These are phyloP conservation scores for Colletotrichum eremochloae DNA, from an alignment of 2,329 filamentous ascomycete species.

Conservation along the genomic window DNA sequence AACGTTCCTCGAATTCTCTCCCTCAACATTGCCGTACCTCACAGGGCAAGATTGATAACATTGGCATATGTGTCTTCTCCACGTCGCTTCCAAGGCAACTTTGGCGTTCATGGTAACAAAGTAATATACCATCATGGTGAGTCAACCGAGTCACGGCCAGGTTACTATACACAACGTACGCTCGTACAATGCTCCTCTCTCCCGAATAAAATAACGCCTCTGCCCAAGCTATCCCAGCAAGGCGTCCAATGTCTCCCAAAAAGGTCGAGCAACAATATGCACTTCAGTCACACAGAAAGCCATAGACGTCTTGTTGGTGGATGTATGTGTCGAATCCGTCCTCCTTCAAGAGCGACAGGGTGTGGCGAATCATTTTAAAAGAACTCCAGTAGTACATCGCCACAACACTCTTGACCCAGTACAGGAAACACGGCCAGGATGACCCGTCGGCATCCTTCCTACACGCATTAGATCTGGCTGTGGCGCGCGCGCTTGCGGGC, in stretches of 20 bases:
- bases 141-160: background rate
- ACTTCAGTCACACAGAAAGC: background rate
- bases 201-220: background rate
- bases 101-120: background rate
- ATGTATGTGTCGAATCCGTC: background rate
- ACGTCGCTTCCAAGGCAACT: fast-evolving
- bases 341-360: background rate
- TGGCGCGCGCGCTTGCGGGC: slow-evolving; percentile 70
- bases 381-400: background rate
- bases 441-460: background rate
- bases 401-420: background rate
- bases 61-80: background rate
- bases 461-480: slow-evolving; percentile 51
- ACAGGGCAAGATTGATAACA: background rate
- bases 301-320: background rate
- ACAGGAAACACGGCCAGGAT: background rate
- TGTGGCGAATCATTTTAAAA: background rate
- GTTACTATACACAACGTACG: background rate
- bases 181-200: background rate
- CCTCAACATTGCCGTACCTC: background rate
- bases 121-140: too few species aligned
- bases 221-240: background rate
- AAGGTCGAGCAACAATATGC: background rate
- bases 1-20: background rate
- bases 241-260: background rate